Evolutionary conservation across 768 basidiomycete genomes (phyloP).

Genomic region (Kwoniella heveanensis): DNA sequence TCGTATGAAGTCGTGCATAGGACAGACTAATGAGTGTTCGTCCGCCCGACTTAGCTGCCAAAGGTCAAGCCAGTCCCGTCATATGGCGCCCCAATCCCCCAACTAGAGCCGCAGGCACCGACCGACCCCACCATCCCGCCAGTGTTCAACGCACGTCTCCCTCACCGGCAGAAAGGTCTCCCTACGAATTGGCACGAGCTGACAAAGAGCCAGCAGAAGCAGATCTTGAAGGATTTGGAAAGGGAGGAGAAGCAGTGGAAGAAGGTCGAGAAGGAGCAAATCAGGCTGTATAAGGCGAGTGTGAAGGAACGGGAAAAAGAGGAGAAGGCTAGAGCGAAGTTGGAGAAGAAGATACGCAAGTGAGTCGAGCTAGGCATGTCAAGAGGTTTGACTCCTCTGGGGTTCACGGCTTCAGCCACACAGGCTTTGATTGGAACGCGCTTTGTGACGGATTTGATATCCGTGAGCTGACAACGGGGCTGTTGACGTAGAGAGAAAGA

Average conservation of each 20-base stretch:
- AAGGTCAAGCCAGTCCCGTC: conserved; percentile 1
- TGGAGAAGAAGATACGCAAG: conserved; percentile 30
- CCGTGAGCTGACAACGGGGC: too few relatives aligned
- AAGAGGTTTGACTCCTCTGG: too few relatives aligned
- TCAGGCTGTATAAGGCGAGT: conserved; percentile 5
- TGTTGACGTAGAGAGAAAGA: conserved; percentile 19
- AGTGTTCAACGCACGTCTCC: not conserved
- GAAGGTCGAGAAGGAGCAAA: conserved; percentile 18
- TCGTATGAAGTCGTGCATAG: too few relatives aligned
- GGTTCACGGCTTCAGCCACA: too few relatives aligned
- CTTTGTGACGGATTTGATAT: too few relatives aligned
- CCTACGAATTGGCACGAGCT: conserved; percentile 3
- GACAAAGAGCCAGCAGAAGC: not conserved
- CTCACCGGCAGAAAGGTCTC: conserved; percentile 3
- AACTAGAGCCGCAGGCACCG: not conserved
- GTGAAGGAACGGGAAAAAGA: conserved; percentile 25
- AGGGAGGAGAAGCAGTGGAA: conserved; percentile 16
- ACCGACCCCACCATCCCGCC: not conserved
- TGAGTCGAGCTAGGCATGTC: too few relatives aligned
- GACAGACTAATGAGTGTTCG: too few relatives aligned
- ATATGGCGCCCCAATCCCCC: conserved; percentile 6
- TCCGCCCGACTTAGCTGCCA: not conserved
- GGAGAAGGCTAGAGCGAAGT: conserved; percentile 19
- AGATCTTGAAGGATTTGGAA: conserved; percentile 12
- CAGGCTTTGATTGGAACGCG: too few relatives aligned